Evolutionary conservation across 1,139 yeast species (phyloP).

Genomic region (Candida sanyaensis): DNA sequence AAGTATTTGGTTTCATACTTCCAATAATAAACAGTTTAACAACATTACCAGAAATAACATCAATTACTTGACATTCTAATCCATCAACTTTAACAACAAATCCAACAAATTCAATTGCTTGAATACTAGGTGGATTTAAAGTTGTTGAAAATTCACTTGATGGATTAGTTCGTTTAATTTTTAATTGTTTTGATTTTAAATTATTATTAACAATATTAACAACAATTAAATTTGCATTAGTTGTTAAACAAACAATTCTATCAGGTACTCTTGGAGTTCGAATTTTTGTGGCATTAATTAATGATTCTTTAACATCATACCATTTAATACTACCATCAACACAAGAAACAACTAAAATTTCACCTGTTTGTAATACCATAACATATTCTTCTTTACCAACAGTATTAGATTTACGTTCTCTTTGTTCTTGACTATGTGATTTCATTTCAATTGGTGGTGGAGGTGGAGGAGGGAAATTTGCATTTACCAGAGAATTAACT

Average conservation of each 20-base stretch:
- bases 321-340: slow-evolving; percentile 42
- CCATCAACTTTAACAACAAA: slow-evolving; percentile 63
- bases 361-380: slow-evolving; percentile 44
- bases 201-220: slow-evolving; percentile 65
- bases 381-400: slow-evolving; percentile 28
- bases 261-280: slow-evolving; percentile 76
- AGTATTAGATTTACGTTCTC: slow-evolving; percentile 7
- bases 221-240: slow-evolving; percentile 50
- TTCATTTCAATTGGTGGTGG: slow-evolving; percentile 17
- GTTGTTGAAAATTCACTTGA: background rate
- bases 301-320: slow-evolving; percentile 15
- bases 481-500: slow-evolving; percentile 26
- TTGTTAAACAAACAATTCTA: slow-evolving; percentile 60
- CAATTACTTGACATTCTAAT: slow-evolving; percentile 63
- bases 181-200: slow-evolving; percentile 61
- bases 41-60: slow-evolving; percentile 75
- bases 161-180: slow-evolving; percentile 41
- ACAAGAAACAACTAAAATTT: slow-evolving; percentile 49
- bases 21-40: slow-evolving; percentile 59
- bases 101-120: slow-evolving; percentile 62
- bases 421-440: slow-evolving; percentile 11
- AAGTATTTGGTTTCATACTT: slow-evolving; percentile 58
- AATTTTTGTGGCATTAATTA: slow-evolving; percentile 54
- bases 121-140: slow-evolving; percentile 7
- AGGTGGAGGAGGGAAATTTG: slow-evolving; percentile 37